Evolutionary conservation across 179 eudicot genomes (phyloP).

Genomic region (Gypsophila paniculata): DNA sequence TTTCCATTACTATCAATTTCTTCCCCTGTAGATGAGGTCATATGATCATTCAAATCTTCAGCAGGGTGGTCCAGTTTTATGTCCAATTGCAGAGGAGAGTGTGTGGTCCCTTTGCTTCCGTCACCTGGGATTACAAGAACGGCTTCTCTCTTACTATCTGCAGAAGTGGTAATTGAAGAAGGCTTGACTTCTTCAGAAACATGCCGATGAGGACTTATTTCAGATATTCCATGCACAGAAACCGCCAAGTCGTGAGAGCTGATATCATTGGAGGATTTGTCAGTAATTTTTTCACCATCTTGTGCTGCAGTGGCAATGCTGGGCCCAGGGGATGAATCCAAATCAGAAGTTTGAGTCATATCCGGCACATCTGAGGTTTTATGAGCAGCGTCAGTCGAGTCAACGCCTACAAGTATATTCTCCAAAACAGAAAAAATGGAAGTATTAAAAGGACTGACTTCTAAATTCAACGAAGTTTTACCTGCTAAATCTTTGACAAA

Average conservation of each 20-base stretch:
- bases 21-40: constrained; percentile 14
- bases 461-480: neutral
- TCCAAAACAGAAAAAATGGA: constrained; percentile 10
- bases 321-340: constrained; percentile 33
- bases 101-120: constrained; percentile 20
- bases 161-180: constrained; percentile 15
- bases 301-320: constrained; percentile 25
- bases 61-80: constrained; percentile 20
- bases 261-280: constrained; percentile 31
- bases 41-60: constrained; percentile 23
- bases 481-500: constrained; percentile 24
- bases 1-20: constrained; percentile 10
- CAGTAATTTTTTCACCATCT: constrained; percentile 21
- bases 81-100: constrained; percentile 19
- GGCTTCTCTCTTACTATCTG: constrained; percentile 25
- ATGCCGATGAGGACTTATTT: constrained; percentile 17
- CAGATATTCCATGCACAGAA: constrained; percentile 23
- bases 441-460: neutral
- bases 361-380: constrained; percentile 28
- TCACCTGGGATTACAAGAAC: constrained; percentile 18
- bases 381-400: constrained; percentile 24
- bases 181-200: constrained; percentile 27
- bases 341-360: constrained; percentile 32
- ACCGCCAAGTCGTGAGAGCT: constrained; percentile 24
- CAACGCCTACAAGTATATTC: constrained; percentile 31